Percentiles rank a stretch among this genome's conserved stretches.
phyloP scores from a whole-genome alignment of 768 basidiomycete genomes.

The Solioccasus polychromus region DNA sequence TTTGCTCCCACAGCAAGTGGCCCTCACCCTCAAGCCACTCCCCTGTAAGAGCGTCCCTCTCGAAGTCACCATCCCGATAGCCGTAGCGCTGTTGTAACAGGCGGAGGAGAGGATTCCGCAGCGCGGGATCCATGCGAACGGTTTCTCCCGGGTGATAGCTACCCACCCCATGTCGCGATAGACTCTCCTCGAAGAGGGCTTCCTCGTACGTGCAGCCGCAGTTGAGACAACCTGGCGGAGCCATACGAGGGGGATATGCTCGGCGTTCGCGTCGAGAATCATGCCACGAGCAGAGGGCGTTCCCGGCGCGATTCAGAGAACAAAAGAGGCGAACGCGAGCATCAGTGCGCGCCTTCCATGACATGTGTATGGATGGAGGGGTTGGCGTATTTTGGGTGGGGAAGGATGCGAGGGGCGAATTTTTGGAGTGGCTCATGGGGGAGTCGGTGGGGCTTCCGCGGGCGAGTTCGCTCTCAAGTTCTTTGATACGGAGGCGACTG shows the following conservation, averaged over 20 bases:
- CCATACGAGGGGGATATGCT: constrained; percentile 73
- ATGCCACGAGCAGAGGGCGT: constrained; percentile 88
- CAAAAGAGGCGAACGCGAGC: constrained; percentile 70
- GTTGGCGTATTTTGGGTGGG: constrained; percentile 31
- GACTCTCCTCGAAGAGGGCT: constrained; percentile 83
- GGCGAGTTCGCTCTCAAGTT: constrained; percentile 47
- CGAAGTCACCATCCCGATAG: constrained; percentile 86
- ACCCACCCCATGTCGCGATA: constrained; percentile 75
- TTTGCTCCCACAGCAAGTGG: constrained; percentile 59
- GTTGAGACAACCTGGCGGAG: constrained; percentile 74
- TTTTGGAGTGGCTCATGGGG: constrained; percentile 17
- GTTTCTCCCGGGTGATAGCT: constrained; percentile 81
- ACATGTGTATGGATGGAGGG: constrained; percentile 44
- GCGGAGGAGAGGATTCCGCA: constrained; percentile 76
- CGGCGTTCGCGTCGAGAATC: constrained; percentile 84
- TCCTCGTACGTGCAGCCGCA: constrained; percentile 84
- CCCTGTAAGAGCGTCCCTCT: constrained; percentile 60
- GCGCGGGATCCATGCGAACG: constrained; percentile 85
- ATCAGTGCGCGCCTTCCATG: constrained; percentile 74
- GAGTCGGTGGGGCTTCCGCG: constrained; percentile 27
- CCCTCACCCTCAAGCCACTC: constrained; percentile 71
- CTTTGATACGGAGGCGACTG: constrained; percentile 43
- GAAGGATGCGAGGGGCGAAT: constrained; percentile 14
- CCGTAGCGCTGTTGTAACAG: constrained; percentile 70
- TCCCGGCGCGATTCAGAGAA: constrained; percentile 82